These are phyloP conservation scores for Rheum nobile DNA, from an alignment of 148 eudicot species.

Conservation along the genomic window DNA sequence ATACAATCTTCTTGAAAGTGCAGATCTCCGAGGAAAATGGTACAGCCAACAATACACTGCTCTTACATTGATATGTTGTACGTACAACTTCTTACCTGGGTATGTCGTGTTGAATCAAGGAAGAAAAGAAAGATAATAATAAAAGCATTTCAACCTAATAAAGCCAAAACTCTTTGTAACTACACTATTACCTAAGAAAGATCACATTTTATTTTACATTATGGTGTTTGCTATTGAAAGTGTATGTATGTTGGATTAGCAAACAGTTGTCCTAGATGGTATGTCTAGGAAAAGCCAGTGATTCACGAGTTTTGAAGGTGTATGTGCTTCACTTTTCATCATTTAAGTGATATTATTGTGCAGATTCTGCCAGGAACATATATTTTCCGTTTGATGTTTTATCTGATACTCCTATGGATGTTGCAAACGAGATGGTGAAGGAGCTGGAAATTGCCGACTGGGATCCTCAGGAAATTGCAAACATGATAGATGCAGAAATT, in stretches of 20 bases:
- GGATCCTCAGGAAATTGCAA: slow-evolving; percentile 54
- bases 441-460: slow-evolving; percentile 61
- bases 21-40: slow-evolving; percentile 48
- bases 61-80: not conserved
- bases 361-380: slow-evolving; percentile 44
- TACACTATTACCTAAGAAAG: too few species aligned
- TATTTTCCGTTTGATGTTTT: slow-evolving; percentile 51
- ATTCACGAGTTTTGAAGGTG: not conserved
- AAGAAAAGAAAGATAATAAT: too few species aligned
- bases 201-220: too few species aligned
- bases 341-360: not conserved
- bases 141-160: too few species aligned
- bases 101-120: too few species aligned
- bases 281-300: not conserved
- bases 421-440: slow-evolving; percentile 70
- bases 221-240: not conserved
- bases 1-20: slow-evolving; percentile 54
- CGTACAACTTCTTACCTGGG: too few species aligned
- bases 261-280: not conserved
- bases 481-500: slow-evolving; percentile 56
- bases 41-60: slow-evolving; percentile 13
- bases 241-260: not conserved
- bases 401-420: slow-evolving; percentile 53
- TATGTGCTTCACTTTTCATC: not conserved
- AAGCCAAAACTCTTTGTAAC: too few species aligned